Conservation (phyloP, 2,329 filamentous ascomycete species). For the Elsinoe necatrix region DNA sequence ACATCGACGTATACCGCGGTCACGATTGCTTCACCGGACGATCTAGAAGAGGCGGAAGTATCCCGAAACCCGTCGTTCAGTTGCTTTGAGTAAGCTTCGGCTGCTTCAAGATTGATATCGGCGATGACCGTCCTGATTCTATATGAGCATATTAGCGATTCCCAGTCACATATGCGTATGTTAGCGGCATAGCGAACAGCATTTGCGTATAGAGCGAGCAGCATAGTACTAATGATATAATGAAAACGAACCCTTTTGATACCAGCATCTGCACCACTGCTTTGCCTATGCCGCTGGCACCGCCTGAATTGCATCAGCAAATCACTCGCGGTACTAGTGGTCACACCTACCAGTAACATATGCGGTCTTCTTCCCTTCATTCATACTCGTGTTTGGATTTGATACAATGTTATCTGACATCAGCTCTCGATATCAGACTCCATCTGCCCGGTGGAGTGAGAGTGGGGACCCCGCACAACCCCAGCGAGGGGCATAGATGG, state of each 20-base stretch:
- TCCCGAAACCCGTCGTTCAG: slow-evolving; percentile 18
- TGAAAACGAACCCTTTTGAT: slow-evolving; percentile 20
- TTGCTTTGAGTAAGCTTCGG: slow-evolving; percentile 23
- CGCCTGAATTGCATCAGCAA: slow-evolving; percentile 18
- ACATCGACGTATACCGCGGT: slow-evolving; percentile 28
- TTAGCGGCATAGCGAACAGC: not conserved
- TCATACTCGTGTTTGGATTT: not conserved
- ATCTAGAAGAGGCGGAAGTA: not conserved
- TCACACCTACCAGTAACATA: slow-evolving; percentile 19
- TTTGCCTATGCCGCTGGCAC: slow-evolving; percentile 29
- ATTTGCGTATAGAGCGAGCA: not conserved
- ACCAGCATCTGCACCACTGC: slow-evolving; percentile 28
- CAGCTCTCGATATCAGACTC: no score
- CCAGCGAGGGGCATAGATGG: not conserved
- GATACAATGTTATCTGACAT: no score
- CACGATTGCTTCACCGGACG: slow-evolving; percentile 11
- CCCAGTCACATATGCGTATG: not conserved
- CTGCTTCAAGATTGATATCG: slow-evolving; percentile 27
- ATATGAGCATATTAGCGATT: not conserved
- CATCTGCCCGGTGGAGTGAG: not conserved
- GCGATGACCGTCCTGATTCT: slow-evolving; percentile 37
- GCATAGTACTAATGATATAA: slow-evolving; percentile 9
- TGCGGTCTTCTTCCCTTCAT: slow-evolving; percentile 15
- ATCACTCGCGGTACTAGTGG: not conserved
- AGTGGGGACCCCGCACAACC: not conserved